phyloP scores from a whole-genome alignment of 495 filamentous ascomycete species.

The Penicillium longicatenatum region DNA sequence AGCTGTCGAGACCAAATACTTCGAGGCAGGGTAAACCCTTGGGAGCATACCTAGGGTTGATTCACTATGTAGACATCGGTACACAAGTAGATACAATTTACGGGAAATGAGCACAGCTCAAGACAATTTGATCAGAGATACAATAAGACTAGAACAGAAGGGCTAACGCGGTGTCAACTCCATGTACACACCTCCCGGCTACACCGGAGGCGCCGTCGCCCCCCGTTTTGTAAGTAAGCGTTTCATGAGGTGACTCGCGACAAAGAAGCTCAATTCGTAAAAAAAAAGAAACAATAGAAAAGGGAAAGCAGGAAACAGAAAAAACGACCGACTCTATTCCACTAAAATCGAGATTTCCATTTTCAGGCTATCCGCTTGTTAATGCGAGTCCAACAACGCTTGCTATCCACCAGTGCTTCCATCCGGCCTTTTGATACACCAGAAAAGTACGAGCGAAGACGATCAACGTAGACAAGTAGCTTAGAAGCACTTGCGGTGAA shows the following conservation, averaged over 20 bases:
- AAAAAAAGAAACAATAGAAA: constrained; percentile 9
- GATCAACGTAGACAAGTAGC: constrained; percentile 41
- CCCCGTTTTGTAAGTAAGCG: constrained; percentile 7
- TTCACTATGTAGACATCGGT: neutral
- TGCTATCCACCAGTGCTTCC: constrained; percentile 46
- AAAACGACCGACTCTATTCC: constrained; percentile 48
- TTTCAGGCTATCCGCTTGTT: constrained; percentile 51
- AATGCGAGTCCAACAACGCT: constrained; percentile 50
- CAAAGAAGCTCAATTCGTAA: constrained; percentile 8
- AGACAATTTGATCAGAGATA: constrained; percentile 27
- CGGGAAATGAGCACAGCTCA: neutral
- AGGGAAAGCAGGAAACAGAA: constrained; percentile 11
- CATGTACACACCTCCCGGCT: constrained; percentile 30
- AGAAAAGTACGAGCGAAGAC: constrained; percentile 51
- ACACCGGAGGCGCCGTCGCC: constrained; percentile 14
- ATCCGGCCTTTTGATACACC: constrained; percentile 53
- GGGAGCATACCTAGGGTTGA: too few relatives aligned
- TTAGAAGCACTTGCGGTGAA: constrained; percentile 99
- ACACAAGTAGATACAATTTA: neutral
- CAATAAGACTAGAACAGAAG: constrained; percentile 27
- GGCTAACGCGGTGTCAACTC: constrained; percentile 28
- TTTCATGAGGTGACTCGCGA: constrained; percentile 8
- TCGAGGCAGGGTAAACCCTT: too few relatives aligned
- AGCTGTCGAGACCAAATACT: too few relatives aligned
- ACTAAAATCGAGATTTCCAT: constrained; percentile 51